phyloP scores from a whole-genome alignment of 1,139 yeast species.

The Suhomyces kunorum region DNA sequence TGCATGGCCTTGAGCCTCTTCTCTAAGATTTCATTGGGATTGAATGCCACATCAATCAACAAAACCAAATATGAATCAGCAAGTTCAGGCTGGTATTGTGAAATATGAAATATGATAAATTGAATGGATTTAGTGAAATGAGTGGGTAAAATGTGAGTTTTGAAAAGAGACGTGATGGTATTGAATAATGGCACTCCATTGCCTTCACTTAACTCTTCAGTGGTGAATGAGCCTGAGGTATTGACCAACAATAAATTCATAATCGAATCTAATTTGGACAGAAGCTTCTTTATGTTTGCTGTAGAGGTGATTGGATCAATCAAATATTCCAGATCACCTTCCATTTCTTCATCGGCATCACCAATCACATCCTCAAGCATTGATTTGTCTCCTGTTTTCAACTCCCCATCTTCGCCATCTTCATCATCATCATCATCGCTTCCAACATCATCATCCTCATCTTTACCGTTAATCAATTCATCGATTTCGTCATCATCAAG shows the following conservation, averaged over 20 bases:
- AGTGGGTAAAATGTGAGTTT: constrained; percentile 83
- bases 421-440: constrained; percentile 30
- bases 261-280: constrained; percentile 69
- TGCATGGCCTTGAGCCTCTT: constrained; percentile 87
- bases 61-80: constrained; percentile 84
- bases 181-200: constrained; percentile 75
- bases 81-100: constrained; percentile 80
- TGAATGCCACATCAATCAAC: constrained; percentile 79
- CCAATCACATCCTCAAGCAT: constrained; percentile 22
- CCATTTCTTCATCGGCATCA: constrained; percentile 26
- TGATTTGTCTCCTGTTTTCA: constrained; percentile 24
- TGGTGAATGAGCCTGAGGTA: constrained; percentile 52
- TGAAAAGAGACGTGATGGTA: constrained; percentile 74
- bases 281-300: constrained; percentile 54
- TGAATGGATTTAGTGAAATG: constrained; percentile 91
- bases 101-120: constrained; percentile 75
- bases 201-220: constrained; percentile 56
- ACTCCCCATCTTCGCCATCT: constrained; percentile 23
- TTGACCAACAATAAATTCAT: constrained; percentile 55
- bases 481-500: constrained; percentile 74
- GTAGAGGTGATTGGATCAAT: constrained; percentile 49
- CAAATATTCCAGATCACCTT: constrained; percentile 45
- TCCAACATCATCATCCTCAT: constrained; percentile 37
- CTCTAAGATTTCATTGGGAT: constrained; percentile 64
- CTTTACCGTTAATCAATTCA: constrained; percentile 57